Conservation (phyloP, 1,284 basidiomycete species). For the Termitomyces sp. region DNA sequence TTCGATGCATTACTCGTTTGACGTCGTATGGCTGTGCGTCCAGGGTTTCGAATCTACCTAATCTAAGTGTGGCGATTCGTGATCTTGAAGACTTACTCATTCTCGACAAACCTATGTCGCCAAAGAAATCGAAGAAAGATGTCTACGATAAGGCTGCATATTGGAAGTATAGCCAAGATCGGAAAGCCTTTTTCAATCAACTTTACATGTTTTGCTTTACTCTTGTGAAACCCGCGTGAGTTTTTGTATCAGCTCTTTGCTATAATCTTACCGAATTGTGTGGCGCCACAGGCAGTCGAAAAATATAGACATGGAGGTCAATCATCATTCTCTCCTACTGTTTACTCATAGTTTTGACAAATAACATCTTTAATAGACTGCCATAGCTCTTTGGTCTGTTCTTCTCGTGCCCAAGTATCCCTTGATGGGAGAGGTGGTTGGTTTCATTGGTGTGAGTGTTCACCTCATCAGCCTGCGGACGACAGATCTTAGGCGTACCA, state of each 20-base stretch:
- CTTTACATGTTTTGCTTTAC: constrained; percentile 66
- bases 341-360: background rate
- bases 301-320: constrained; percentile 76
- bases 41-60: constrained; percentile 55
- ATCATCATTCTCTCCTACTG: background rate
- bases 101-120: constrained; percentile 34
- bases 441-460: constrained; percentile 55
- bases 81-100: constrained; percentile 65
- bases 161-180: constrained; percentile 42
- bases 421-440: constrained; percentile 53
- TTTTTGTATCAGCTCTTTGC: constrained; percentile 10
- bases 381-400: constrained; percentile 69
- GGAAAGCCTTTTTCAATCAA: constrained; percentile 49
- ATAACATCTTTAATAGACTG: constrained; percentile 41
- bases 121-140: constrained; percentile 36
- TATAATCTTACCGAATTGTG: background rate
- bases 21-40: background rate
- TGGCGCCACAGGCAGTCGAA: constrained; percentile 45
- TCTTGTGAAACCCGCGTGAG: constrained; percentile 64
- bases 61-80: constrained; percentile 43
- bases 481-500: background rate
- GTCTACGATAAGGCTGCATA: constrained; percentile 56
- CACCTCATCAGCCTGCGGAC: background rate
- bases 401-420: constrained; percentile 59
- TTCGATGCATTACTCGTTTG: background rate